Evolutionary conservation across 805 yeast species (phyloP).

Genomic region (Candida oleophila): DNA sequence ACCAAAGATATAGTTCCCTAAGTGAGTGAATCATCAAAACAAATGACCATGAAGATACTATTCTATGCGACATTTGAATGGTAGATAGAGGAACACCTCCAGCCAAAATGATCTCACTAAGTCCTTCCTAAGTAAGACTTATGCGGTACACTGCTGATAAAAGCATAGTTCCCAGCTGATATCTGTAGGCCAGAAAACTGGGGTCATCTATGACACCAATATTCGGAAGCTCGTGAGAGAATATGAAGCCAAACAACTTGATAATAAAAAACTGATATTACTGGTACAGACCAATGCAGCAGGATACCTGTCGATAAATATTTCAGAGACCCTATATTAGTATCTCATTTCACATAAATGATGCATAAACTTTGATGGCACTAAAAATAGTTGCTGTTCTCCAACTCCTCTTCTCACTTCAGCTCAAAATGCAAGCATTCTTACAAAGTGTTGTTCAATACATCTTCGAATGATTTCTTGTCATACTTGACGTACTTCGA

Average conservation of each 20-base stretch:
- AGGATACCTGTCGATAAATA: too few species aligned
- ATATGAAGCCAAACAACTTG: too few species aligned
- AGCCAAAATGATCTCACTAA: slow-evolving; percentile 38
- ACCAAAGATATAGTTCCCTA: slow-evolving; percentile 42
- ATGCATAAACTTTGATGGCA: too few species aligned
- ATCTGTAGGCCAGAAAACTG: too few species aligned
- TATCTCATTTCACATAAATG: too few species aligned
- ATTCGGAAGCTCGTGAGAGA: too few species aligned
- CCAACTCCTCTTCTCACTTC: not conserved
- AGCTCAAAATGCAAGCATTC: not conserved
- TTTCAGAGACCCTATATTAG: too few species aligned
- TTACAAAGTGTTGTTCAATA: slow-evolving; percentile 22
- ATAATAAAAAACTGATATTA: too few species aligned
- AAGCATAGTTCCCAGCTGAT: too few species aligned
- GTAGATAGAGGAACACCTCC: slow-evolving; percentile 66
- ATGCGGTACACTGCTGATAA: slow-evolving; percentile 38
- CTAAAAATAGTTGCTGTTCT: too few species aligned
- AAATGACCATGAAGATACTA: slow-evolving; percentile 53
- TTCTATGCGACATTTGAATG: slow-evolving; percentile 56
- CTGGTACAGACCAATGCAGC: too few species aligned
- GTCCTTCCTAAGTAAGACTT: slow-evolving; percentile 38
- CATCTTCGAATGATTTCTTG: slow-evolving; percentile 41
- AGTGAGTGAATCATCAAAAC: slow-evolving; percentile 53
- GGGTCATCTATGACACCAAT: too few species aligned
- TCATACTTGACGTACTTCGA: slow-evolving; percentile 70